Evolutionary conservation across 805 yeast genomes (phyloP).

Genomic region (Spathaspora girioi): DNA sequence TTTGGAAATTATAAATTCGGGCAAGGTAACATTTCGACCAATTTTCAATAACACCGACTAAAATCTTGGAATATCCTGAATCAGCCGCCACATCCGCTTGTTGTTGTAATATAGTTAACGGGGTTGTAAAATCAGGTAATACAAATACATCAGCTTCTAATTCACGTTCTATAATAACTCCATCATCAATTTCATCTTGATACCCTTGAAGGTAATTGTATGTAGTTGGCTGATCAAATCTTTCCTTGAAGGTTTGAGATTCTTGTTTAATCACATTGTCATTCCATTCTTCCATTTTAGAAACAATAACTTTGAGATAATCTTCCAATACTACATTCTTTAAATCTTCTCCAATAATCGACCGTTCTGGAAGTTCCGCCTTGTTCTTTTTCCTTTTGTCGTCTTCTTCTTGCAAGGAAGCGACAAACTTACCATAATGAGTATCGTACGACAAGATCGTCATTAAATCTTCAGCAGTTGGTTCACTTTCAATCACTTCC

Average conservation of each 20-base stretch:
- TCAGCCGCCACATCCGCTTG: slow-evolving; percentile 87
- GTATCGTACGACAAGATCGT: slow-evolving; percentile 75
- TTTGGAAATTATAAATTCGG: slow-evolving; percentile 63
- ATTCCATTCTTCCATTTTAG: slow-evolving; percentile 85
- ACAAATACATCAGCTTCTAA: slow-evolving; percentile 49
- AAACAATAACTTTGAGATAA: slow-evolving; percentile 65
- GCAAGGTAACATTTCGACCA: slow-evolving; percentile 58
- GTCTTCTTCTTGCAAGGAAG: slow-evolving; percentile 18
- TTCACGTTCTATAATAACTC: slow-evolving; percentile 27
- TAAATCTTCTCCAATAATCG: slow-evolving; percentile 67
- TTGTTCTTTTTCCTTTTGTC: slow-evolving; percentile 20
- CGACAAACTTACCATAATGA: slow-evolving; percentile 45
- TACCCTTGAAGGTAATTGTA: slow-evolving; percentile 52
- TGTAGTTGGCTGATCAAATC: slow-evolving; percentile 70
- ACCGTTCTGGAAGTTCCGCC: slow-evolving; percentile 16
- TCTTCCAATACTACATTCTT: slow-evolving; percentile 74
- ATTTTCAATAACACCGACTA: slow-evolving; percentile 73
- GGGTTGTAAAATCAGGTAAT: slow-evolving; percentile 73
- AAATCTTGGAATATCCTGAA: slow-evolving; percentile 73
- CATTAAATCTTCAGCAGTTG: slow-evolving; percentile 74
- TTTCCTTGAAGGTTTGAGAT: slow-evolving; percentile 54
- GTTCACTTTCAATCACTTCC: slow-evolving; percentile 63
- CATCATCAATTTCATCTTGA: slow-evolving; percentile 36
- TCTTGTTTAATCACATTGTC: slow-evolving; percentile 64
- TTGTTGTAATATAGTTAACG: slow-evolving; percentile 81